These are phyloP conservation scores for Trichocladium uniseriatum DNA, from an alignment of 495 filamentous ascomycete genomes.

Conservation along the genomic window DNA sequence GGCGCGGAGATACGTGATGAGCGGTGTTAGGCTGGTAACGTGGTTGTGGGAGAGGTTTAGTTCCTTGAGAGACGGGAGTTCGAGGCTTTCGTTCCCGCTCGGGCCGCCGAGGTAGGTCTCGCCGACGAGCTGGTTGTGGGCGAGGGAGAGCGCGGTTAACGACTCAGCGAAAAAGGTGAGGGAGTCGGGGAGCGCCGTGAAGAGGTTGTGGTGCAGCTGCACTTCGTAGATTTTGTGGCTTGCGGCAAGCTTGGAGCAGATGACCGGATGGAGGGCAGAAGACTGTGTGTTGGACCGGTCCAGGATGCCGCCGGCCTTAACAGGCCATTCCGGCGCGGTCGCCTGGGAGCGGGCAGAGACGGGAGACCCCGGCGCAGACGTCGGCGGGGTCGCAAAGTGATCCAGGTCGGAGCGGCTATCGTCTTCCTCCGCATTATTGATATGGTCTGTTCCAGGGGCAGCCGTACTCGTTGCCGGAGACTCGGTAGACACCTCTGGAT, in stretches of 20 bases:
- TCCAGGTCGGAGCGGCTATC: conserved; percentile 58
- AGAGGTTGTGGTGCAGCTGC: conserved; percentile 65
- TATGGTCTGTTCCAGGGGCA: background rate
- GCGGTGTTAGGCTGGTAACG: conserved; percentile 53
- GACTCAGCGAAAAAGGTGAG: conserved; percentile 57
- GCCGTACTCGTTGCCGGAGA: background rate
- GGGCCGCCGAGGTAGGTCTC: conserved; percentile 42
- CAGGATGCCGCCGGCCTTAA: conserved; percentile 62
- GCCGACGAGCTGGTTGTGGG: conserved; percentile 63
- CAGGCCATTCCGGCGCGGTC: conserved; percentile 39
- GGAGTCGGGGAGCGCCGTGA: conserved; percentile 58
- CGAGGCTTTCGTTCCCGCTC: conserved; percentile 41
- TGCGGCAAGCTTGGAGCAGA: conserved; percentile 40
- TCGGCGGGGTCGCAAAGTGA: conserved; percentile 50
- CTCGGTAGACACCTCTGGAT: background rate
- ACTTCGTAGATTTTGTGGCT: conserved; percentile 43
- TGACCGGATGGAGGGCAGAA: conserved; percentile 43
- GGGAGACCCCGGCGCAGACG: conserved; percentile 39
- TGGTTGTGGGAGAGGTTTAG: conserved; percentile 64
- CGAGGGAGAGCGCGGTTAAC: conserved; percentile 66
- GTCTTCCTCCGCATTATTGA: conserved; percentile 14
- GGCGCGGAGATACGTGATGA: conserved; percentile 55
- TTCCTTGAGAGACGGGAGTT: conserved; percentile 62
- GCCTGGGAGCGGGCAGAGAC: conserved; percentile 35
- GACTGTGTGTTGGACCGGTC: conserved; percentile 61